Base-by-base conservation (phyloP, 768 basidiomycete genomes). In the Porpolomopsis calyptriformis region DNA sequence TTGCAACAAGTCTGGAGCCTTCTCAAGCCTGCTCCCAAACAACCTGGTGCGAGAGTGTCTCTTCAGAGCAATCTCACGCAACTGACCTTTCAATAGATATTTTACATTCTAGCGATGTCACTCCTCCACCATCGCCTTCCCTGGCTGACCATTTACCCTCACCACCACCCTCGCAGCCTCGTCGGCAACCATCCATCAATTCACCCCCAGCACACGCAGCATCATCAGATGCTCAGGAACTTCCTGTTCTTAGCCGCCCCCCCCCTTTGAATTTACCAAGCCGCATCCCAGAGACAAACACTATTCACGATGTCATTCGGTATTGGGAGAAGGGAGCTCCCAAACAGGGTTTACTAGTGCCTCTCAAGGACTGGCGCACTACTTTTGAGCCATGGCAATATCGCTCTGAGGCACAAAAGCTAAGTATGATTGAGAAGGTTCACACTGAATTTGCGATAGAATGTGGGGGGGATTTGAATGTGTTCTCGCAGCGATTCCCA, bases 241-340 rank as follows among this genome's bases (percentile, higher is more conserved):
- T 20, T 19, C n/a, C n/a, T 19, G 12, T 24, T 40, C 19, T 20
- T 20, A 40, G 12, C 19, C 12, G n/a, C n/a, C n/a, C n/a, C 19
- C 38, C n/a, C 12, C 38, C 4, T 33, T 33, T 34, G 33, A 34
- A 12, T 18, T 34, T 12, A 18, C 33, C 33, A 39, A 27, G 38
- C 24, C 49, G 50, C 18, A 57, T 52, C 19, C 53, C 55, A 7
- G 24, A 42, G 40, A 52, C 49, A 14, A 50, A 49, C 14, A 43
- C 45, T 9, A 33, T 57, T 22, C 53, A 57, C 27, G 52, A 57
- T 40, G 54, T 47, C 6, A 46, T 57, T 22, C 14, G 16, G 20
- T 57, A 55, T 39, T 57, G 53, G 55, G 31, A 49, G 18, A 12
- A 35, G 8, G 52, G 55, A 12, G 38, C 37, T 16, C 38, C 50